Evolutionary conservation across 192 early-diverging fungal species (phyloP), one percentile per base, ranked within the genome.

Genomic region (Umbelopsis sp.): DNA sequence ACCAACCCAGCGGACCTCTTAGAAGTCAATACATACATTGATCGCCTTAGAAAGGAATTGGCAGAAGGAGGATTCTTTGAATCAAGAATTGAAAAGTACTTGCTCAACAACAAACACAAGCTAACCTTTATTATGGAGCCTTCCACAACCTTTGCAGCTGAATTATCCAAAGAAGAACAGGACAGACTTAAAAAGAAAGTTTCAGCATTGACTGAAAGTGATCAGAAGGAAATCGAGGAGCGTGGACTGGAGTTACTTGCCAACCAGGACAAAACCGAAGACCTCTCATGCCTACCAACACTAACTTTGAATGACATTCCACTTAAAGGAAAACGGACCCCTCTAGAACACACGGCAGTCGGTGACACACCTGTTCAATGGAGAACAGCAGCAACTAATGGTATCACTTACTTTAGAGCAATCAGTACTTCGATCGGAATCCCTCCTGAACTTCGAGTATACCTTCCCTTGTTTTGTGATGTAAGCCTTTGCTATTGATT

Each of bases 51-150:
- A 26, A 71, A 84, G 2, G 89, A 89, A 65, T 51, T 87, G 12
- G 81, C 78, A 3, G 10, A 76, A 53, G 91, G 83, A 21, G 75
- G 81, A 4, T 94, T 92, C 77, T 97, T 98, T 80, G 87, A 94
- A 65, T 66, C 68, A 17, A 72, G 89, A 24, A 91, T 95, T 38
- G 83, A 90, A 52, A 86, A 87, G 51, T 96, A 96, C 75, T 85
- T 98, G 65, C 59, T 94, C 22, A 78, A 89, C 70, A 98, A 96
- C 79, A 76, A 74, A 10, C 92, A 96, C 71, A 87, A 87, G 52
- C 83, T 98, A 9, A 82, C 82, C 21, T 96, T 91, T 71, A 83
- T 87, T 21, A 98, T 98, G 97, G 82, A 89, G 29, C 93, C 97
- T 0, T 87, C 89, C 32, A 71, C 86, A 10, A 76, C 84, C 24